Conservation (phyloP, 805 yeast species). For the Tetrapisispora namnaoensis region DNA sequence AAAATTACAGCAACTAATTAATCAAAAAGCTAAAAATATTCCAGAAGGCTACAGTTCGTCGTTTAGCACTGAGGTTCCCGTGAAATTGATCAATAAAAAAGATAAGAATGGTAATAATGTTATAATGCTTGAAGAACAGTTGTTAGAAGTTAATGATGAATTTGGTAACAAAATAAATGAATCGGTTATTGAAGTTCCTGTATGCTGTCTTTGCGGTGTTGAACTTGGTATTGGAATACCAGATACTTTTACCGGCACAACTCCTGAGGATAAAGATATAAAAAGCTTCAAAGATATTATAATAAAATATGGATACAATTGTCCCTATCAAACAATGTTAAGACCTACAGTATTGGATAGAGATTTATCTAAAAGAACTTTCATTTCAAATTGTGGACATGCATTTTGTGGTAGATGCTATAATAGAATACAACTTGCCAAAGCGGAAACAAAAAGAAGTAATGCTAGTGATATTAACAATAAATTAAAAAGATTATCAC, state of each 20-base stretch:
- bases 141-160: conserved; percentile 5
- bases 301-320: conserved; percentile 32
- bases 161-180: conserved; percentile 12
- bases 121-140: conserved; percentile 5
- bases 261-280: conserved; percentile 10
- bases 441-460: conserved; percentile 13
- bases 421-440: conserved; percentile 44
- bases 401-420: conserved; percentile 81
- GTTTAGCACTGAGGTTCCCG: conserved; percentile 15
- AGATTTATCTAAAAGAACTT: conserved; percentile 56
- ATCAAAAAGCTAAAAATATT: conserved; percentile 14
- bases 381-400: conserved; percentile 69
- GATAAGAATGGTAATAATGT: conserved; percentile 11
- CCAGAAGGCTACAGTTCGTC: conserved; percentile 27
- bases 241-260: conserved; percentile 32
- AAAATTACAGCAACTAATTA: conserved; percentile 18
- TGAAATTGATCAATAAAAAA: conserved; percentile 13
- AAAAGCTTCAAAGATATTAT: conserved; percentile 26
- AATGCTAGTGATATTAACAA: conserved; percentile 17
- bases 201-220: conserved; percentile 64
- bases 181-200: conserved; percentile 31
- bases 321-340: conserved; percentile 56
- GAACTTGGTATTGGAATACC: conserved; percentile 69
- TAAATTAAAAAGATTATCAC: conserved; percentile 5
- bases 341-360: conserved; percentile 45